Evolutionary conservation across 352 stramenopile species (phyloP).

Genomic region (Phytophthora megakarya): DNA sequence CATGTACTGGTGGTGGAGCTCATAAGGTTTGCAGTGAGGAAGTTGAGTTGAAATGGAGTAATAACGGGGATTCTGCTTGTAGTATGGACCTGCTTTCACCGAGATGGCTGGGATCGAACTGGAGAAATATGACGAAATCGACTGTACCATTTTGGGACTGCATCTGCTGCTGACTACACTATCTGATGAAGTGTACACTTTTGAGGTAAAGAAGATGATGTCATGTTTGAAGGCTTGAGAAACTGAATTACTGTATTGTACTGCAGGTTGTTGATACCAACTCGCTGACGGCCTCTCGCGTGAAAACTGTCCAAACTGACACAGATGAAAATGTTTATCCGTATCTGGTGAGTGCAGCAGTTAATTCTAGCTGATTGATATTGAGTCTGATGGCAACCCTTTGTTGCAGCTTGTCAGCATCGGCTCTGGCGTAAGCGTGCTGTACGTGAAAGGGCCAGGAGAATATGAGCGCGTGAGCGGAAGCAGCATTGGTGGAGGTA

Average conservation of each 20-base stretch:
- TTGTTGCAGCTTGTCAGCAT: slow-evolving; percentile 94
- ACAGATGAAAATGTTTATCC: slow-evolving; percentile 83
- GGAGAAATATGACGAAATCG: slow-evolving; percentile 93
- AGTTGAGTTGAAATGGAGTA: background rate
- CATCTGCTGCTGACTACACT: slow-evolving; percentile 97
- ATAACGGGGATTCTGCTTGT: background rate
- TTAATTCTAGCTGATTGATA: background rate
- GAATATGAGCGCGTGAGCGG: slow-evolving; percentile 98
- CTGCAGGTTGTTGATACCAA: slow-evolving; percentile 79
- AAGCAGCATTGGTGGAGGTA: slow-evolving; percentile 98
- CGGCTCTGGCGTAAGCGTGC: slow-evolving; percentile 97
- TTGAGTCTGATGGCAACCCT: background rate
- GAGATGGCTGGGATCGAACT: slow-evolving; percentile 85
- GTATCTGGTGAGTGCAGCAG: slow-evolving; percentile 63
- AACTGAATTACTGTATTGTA: slow-evolving; percentile 9
- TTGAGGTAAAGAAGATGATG: slow-evolving; percentile 73
- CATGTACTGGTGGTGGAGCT: slow-evolving; percentile 81
- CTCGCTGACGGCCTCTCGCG: slow-evolving; percentile 69
- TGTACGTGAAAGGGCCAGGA: slow-evolving; percentile 93
- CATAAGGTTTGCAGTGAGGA: slow-evolving; percentile 67
- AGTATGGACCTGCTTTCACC: slow-evolving; percentile 76
- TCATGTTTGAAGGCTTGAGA: background rate
- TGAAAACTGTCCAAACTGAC: slow-evolving; percentile 82
- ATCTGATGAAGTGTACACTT: slow-evolving; percentile 98
- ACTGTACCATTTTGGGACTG: slow-evolving; percentile 96